Percentiles rank a stretch among this genome's conserved stretches.
Conservation (phyloP, 164 flowering plant species). For the Stephania yunnanensis region DNA sequence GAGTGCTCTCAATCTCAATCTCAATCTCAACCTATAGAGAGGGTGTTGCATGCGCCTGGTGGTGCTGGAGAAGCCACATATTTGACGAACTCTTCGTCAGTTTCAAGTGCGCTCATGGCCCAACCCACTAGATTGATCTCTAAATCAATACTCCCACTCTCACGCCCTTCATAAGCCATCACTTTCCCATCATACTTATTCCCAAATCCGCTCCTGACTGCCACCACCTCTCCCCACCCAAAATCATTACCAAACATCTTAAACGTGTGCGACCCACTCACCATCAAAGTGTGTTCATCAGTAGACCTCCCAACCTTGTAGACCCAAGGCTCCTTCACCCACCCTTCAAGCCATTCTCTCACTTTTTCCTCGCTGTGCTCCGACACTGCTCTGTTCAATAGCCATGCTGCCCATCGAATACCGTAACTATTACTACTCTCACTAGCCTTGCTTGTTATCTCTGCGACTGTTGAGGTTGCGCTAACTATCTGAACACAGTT, state of each 20-base stretch:
- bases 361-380: slow-evolving; percentile 19
- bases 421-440: neutral
- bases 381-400: slow-evolving; percentile 29
- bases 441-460: slow-evolving; percentile 16
- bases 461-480: slow-evolving; percentile 26
- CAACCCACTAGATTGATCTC: slow-evolving; percentile 36
- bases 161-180: slow-evolving; percentile 34
- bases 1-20: too few species aligned
- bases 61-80: too few species aligned
- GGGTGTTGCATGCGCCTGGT: too few species aligned
- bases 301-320: slow-evolving; percentile 23
- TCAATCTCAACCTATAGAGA: too few species aligned
- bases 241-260: slow-evolving; percentile 26
- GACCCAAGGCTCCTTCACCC: slow-evolving; percentile 23
- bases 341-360: slow-evolving; percentile 16
- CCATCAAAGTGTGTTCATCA: slow-evolving; percentile 27
- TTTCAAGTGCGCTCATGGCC: slow-evolving; percentile 33
- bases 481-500: slow-evolving; percentile 27
- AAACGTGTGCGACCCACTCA: slow-evolving; percentile 52
- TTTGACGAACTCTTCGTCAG: slow-evolving; percentile 13
- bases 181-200: slow-evolving; percentile 45
- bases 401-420: slow-evolving; percentile 45
- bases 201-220: slow-evolving; percentile 40
- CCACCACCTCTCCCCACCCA: slow-evolving; percentile 44
- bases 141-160: slow-evolving; percentile 49